Conservation (phyloP, 306 rosid genomes). For the Quercus rubra region DNA sequence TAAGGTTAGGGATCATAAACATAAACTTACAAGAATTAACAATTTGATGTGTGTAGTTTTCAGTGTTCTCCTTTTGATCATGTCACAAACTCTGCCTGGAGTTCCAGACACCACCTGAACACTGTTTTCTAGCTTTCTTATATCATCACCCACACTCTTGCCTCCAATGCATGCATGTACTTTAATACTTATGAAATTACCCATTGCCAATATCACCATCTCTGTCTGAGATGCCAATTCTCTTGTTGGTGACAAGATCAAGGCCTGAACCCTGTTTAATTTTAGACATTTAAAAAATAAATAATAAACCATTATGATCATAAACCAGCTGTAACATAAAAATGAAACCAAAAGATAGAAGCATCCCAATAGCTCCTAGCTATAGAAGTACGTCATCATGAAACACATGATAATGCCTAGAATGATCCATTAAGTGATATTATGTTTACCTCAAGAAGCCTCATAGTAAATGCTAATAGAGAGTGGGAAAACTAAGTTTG, state of each 20-base stretch:
- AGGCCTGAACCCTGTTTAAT: constrained; percentile 67
- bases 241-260: constrained; percentile 94
- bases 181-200: constrained; percentile 85
- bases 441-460: background rate
- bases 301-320: background rate
- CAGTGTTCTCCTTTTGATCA: constrained; percentile 94
- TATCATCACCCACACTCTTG: constrained; percentile 93
- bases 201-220: constrained; percentile 87
- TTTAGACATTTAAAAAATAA: background rate
- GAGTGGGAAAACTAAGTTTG: too few relatives aligned
- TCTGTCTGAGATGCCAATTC: constrained; percentile 95
- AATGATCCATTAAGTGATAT: background rate
- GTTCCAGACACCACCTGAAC: constrained; percentile 99
- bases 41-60: constrained; percentile 89
- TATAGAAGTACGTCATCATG: background rate
- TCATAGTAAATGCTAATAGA: too few relatives aligned
- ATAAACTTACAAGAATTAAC: constrained; percentile 65
- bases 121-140: constrained; percentile 92
- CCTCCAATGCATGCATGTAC: constrained; percentile 95
- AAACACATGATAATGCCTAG: background rate
- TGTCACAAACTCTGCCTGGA: constrained; percentile 97
- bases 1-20: background rate
- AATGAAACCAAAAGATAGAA: background rate
- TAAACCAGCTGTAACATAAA: background rate
- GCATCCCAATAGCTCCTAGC: background rate